Conservation (phyloP, 768 basidiomycete genomes). For the Coprinopsis marcescibilis region DNA sequence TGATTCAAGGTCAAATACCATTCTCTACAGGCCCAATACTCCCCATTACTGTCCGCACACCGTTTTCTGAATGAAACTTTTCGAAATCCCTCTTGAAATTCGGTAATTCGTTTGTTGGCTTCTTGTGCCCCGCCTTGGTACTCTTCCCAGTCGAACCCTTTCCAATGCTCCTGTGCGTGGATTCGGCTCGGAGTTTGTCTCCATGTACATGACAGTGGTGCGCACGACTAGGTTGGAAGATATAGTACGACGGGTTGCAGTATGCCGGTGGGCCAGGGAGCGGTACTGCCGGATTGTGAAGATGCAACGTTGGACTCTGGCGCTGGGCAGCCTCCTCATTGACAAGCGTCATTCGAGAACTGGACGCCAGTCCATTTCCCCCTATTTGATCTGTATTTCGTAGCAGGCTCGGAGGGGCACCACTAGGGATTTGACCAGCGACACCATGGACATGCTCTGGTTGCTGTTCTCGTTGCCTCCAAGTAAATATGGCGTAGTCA, state of each 20-base stretch:
- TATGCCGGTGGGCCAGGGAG: slow-evolving; percentile 61
- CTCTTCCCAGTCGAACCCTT: too few species aligned
- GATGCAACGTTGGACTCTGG: slow-evolving; percentile 49
- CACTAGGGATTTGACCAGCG: too few species aligned
- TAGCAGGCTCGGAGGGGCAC: too few species aligned
- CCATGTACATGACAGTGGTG: slow-evolving; percentile 18
- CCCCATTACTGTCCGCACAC: slow-evolving; percentile 88
- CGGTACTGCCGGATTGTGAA: slow-evolving; percentile 53
- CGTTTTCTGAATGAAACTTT: slow-evolving; percentile 85
- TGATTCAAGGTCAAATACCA: slow-evolving; percentile 40
- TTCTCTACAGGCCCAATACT: slow-evolving; percentile 86
- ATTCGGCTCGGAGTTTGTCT: too few species aligned
- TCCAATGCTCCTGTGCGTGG: too few species aligned
- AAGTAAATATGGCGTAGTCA: slow-evolving; percentile 83
- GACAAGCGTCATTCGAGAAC: slow-evolving; percentile 17
- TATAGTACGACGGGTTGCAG: slow-evolving; percentile 64
- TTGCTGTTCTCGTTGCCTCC: slow-evolving; percentile 45
- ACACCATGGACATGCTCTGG: slow-evolving; percentile 8
- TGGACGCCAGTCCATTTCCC: too few species aligned
- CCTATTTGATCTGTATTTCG: too few species aligned
- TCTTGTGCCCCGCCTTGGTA: too few species aligned
- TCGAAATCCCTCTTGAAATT: slow-evolving; percentile 73
- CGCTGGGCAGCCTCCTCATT: slow-evolving; percentile 17
- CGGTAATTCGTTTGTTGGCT: too few species aligned
- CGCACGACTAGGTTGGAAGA: slow-evolving; percentile 46